Evolutionary conservation across 768 basidiomycete genomes (phyloP).

Genomic region (Pulveroboletus sp.): DNA sequence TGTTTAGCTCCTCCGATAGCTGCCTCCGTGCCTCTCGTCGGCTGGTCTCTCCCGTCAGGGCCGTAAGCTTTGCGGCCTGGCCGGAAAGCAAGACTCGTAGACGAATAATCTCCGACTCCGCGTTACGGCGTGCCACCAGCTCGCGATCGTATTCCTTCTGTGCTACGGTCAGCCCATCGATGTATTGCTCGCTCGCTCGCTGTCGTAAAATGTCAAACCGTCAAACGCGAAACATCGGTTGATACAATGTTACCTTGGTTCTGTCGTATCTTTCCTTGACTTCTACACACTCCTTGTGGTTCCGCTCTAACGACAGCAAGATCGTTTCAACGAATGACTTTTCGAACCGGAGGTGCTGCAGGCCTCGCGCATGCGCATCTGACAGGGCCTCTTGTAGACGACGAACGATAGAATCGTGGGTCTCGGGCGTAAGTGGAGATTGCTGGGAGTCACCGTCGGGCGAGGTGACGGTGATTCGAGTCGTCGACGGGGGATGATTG

Average conservation of each 20-base stretch:
- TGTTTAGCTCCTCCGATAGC: slow-evolving; percentile 71
- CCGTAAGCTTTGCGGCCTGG: slow-evolving; percentile 81
- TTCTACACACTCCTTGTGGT: slow-evolving; percentile 54
- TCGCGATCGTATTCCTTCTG: slow-evolving; percentile 94
- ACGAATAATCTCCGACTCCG: slow-evolving; percentile 87
- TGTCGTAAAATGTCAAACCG: slow-evolving; percentile 30
- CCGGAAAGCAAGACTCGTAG: slow-evolving; percentile 83
- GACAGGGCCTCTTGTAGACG: slow-evolving; percentile 59
- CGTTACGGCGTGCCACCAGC: slow-evolving; percentile 80
- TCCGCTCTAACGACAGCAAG: slow-evolving; percentile 59
- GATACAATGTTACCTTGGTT: slow-evolving; percentile 64
- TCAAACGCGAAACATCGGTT: not conserved
- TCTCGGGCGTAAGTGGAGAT: slow-evolving; percentile 30
- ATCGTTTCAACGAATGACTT: slow-evolving; percentile 69
- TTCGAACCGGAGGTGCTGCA: slow-evolving; percentile 65
- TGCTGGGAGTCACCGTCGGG: slow-evolving; percentile 32
- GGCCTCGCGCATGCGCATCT: slow-evolving; percentile 56
- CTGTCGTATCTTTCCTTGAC: slow-evolving; percentile 80
- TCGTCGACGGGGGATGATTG: slow-evolving; percentile 13
- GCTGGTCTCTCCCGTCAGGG: slow-evolving; percentile 76
- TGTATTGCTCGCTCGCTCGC: slow-evolving; percentile 89
- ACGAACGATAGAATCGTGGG: slow-evolving; percentile 43
- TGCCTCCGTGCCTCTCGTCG: slow-evolving; percentile 77
- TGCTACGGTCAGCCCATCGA: slow-evolving; percentile 88
- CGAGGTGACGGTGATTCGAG: slow-evolving; percentile 45